Evolutionary conservation across 768 basidiomycete species (phyloP), one percentile per base, ranked within the genome.

Genomic region (Tremella yokohamensis): DNA sequence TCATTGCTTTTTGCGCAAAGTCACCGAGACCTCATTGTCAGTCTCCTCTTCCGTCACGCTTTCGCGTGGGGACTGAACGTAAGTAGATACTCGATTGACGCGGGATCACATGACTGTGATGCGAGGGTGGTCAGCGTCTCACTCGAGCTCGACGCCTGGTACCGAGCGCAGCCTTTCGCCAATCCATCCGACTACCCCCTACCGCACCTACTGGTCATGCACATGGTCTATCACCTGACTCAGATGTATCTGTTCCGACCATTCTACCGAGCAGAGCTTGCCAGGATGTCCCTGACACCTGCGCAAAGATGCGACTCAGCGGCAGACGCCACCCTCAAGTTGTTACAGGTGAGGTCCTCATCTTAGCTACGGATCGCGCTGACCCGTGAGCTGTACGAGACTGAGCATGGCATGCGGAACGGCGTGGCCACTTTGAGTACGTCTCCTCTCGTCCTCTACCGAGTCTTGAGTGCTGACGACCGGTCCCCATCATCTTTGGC

Each of bases 141-240:
- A 11, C 29, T 34, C 11, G 29, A 34, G 29, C 29, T 34, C 29
- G 42, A 45, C 22, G 22, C 42, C 4, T 45, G 42, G 42, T 45
- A 18, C 42, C n/a, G 15, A 15, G n/a, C n/a, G 22, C n/a, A 18
- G n/a, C 42, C 42, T 6, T 18, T 45, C 16, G 40, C 45, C 19
- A 49, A 47, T n/a, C 58, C 58, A 2, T 37, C 54, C 45, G 19
- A 16, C 13, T 34, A 59, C 1, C 58, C 58, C 13, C 3, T 59
- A 13, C 58, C 58, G 9, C 58, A 59, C 45, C 13, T 59, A 39
- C 22, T 59, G 11, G 24, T 59, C 20, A 44, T 59, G 40, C 58
- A 59, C 44, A 59, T 59, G 58, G 15, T 59, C 16, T 59, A 54
- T 34, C 58, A 59, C 24, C 52, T 59, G 1, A 47, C 52, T 8